Conservation (phyloP, 345 rosid species). For the Eucalyptus pauciflora region DNA sequence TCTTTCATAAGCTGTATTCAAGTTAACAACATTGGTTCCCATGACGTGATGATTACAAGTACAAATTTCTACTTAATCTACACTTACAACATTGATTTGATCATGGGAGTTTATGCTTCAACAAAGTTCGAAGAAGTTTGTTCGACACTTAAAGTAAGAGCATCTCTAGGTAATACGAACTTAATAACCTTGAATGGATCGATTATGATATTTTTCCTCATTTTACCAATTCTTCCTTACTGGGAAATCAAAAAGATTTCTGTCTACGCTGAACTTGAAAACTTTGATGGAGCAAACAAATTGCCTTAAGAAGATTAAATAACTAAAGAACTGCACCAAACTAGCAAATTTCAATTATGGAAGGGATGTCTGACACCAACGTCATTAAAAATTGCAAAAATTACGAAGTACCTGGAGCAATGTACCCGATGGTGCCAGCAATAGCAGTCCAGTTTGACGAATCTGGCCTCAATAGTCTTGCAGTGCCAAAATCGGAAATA, state of each 20-base stretch:
- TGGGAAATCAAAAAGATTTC: neutral
- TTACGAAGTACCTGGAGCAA: too few species aligned
- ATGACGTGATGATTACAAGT: too few species aligned
- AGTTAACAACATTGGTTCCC: too few species aligned
- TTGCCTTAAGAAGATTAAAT: neutral
- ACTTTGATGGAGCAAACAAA: neutral
- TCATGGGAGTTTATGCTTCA: too few species aligned
- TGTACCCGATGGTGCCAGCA: accelerated
- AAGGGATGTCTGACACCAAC: too few species aligned
- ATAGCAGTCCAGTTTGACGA: neutral
- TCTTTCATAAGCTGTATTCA: accelerated
- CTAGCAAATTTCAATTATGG: neutral
- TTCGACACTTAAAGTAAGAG: neutral
- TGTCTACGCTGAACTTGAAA: neutral
- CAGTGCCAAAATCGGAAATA: neutral
- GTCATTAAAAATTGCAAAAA: too few species aligned
- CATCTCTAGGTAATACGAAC: neutral
- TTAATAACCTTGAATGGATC: neutral
- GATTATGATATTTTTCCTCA: neutral
- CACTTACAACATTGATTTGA: too few species aligned
- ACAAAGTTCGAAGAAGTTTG: too few species aligned
- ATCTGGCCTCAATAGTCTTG: neutral
- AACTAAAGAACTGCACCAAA: neutral
- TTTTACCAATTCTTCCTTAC: neutral
- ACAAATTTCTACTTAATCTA: too few species aligned